Evolutionary conservation across 805 yeast genomes (phyloP), one percentile per base, ranked within the genome.

Genomic region (Metschnikowia continentalis): DNA sequence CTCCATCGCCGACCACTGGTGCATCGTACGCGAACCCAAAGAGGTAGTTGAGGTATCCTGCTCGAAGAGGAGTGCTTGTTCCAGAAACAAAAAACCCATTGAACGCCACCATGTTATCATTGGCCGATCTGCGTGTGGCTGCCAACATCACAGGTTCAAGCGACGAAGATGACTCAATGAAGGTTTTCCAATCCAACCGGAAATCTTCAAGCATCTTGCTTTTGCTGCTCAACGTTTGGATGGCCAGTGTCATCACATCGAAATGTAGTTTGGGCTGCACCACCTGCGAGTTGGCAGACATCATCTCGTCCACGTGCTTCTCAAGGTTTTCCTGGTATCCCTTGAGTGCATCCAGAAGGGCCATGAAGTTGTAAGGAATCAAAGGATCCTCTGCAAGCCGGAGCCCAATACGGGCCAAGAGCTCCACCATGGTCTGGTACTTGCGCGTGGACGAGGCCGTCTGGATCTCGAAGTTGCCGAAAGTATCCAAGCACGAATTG

Each of bases 91-190:
- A 78, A 17, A 72, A 65, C 54, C 78, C 78, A 54, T 83, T 85
- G 51, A 88, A 72, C 14, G 69, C 64, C 3, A 80, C 66, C 59
- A 89, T 67, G 53, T 81, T 81, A n/a, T 81, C 76, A 66, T 91
- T 91, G 88, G 94, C 87, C 50, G 81, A 81, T 85, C 88, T 81
- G 60, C 98, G 75, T 55, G 80, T 83, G 42, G 84, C 82, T 0
- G 91, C 78, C 37, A 88, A 69, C 50, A 86, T 63, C 1, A 90
- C 80, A 1, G 96, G 90, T 63, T 91, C 96, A 3, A 82, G 61
- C 2, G 86, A 91, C 4, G 77, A 63, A 1, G 70, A 55, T 6
- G 63, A 62, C 15, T 47, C 40, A 6, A 74, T 56, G 47, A 58
- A 72, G 15, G 78, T 78, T 20, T 67, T 64, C 97, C 97, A 91